Evolutionary conservation across 306 rosid genomes (phyloP).

Genomic region (Prunus kanzakura): DNA sequence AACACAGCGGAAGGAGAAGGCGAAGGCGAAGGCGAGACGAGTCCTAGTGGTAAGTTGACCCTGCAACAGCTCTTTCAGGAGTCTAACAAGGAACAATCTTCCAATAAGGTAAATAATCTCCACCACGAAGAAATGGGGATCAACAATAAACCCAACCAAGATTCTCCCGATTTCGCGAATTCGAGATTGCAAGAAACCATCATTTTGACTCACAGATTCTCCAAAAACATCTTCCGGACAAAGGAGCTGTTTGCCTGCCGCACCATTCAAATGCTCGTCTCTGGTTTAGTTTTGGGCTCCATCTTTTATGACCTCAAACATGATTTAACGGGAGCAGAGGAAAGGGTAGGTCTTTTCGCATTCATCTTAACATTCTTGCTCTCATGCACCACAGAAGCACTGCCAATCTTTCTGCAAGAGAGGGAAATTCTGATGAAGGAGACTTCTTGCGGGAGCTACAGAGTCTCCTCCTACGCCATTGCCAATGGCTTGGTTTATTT

Average conservation of each 20-base stretch:
- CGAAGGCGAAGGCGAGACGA: too few species aligned
- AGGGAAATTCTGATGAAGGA: conserved; percentile 93
- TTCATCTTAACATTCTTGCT: conserved; percentile 72
- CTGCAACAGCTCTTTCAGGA: conserved; percentile 87
- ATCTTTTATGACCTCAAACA: conserved; percentile 76
- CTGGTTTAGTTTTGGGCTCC: conserved; percentile 80
- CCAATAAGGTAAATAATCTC: not conserved
- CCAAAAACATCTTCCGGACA: conserved; percentile 77
- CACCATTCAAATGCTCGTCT: conserved; percentile 81
- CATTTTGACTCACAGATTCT: conserved; percentile 87
- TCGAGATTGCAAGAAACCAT: conserved; percentile 69
- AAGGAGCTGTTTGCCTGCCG: conserved; percentile 87
- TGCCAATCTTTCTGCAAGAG: conserved; percentile 89
- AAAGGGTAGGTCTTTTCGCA: conserved; percentile 89
- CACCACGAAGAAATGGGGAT: not conserved
- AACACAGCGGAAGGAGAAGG: too few species aligned
- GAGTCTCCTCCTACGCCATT: conserved; percentile 85
- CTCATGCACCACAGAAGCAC: conserved; percentile 87
- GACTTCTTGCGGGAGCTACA: conserved; percentile 81
- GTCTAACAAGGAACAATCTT: conserved; percentile 24
- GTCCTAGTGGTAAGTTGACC: conserved; percentile 43
- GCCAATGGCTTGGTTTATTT: conserved; percentile 85
- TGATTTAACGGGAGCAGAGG: conserved; percentile 58
- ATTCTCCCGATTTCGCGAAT: conserved; percentile 44
- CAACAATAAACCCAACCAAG: not conserved